Evolutionary conservation across 2,329 filamentous ascomycete genomes (phyloP).

Genomic region (Lasiodiplodia gonubiensis): DNA sequence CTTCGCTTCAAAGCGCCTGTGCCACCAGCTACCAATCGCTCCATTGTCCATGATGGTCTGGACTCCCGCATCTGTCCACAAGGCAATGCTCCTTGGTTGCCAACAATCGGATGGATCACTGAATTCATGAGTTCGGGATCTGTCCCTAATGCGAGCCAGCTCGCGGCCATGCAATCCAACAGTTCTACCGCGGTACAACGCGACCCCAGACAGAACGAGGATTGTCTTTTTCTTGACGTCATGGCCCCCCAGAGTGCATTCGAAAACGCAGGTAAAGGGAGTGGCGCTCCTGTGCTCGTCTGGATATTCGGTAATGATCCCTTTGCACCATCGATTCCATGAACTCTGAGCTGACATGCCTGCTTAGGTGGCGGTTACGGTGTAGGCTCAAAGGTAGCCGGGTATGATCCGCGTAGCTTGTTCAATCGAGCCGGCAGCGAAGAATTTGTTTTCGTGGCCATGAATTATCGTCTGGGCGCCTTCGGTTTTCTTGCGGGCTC

Average conservation of each 20-base stretch:
- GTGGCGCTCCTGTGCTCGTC: conserved; percentile 45
- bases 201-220: conserved; percentile 34
- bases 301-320: conserved; percentile 55
- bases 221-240: conserved; percentile 50
- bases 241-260: conserved; percentile 44
- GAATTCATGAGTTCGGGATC: no score
- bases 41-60: conserved; percentile 52
- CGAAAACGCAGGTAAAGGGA: conserved; percentile 32
- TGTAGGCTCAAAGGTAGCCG: conserved; percentile 47
- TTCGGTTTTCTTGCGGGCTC: conserved; percentile 57
- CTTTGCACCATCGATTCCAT: no score
- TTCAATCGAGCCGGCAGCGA: conserved; percentile 37
- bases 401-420: conserved; percentile 45
- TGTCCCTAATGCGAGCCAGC: no score
- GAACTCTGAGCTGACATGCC: not conserved
- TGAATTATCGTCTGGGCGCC: conserved; percentile 57
- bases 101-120: no score
- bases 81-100: not conserved
- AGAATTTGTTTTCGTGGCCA: conserved; percentile 51
- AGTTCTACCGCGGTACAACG: no score
- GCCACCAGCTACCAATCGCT: conserved; percentile 51
- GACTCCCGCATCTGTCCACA: conserved; percentile 31
- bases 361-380: conserved; percentile 48
- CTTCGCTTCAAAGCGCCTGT: conserved; percentile 58
- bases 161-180: conserved; percentile 29